Evolutionary conservation across 345 rosid species (phyloP), one percentile per base, ranked within the genome.

Genomic region (Citrus mangshanensis): DNA sequence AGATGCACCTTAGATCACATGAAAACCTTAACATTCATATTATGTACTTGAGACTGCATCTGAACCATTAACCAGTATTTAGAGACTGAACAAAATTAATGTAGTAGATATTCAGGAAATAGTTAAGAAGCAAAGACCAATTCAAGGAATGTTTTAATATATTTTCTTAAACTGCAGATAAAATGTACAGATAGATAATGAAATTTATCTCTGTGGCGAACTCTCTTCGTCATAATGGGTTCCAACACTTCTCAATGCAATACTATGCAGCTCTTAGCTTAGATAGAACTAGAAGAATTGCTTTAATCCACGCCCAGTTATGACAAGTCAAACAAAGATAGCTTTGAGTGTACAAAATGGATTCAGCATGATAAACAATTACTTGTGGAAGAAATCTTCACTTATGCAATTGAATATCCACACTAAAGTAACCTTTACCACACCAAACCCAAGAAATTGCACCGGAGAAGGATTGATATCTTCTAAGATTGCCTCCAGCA

Each of bases 401-500:
- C 9, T 40, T 40, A 77, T 58, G 18, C 60, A 59, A 59, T 42
- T 46, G 21, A 42, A 40, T 14, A 51, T 51, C 56, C 19, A 25
- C 22, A 60, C 30, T 40, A 21, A 79, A 69, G 69, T 70, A 56
- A 68, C 40, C 96, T 85, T n/a, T 90, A 95, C 97, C 98, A 84
- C 90, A 77, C 92, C 87, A 79, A 77, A 90, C 72, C 95, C 91
- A 79, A 87, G 80, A 77, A 89, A 55, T 89, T 92, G 96, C 82
- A 89, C 46, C 7, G 93, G 95, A 72, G 97, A 87, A 83, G 97
- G 95, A 61, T 89, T 89, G 79, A 95, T 71, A 28, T 89, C 94
- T 84, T 91, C 92, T 62, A 95, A 85, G 76, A 95, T 93, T 73
- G 99, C 99, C 87, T 90, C n/a, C 97, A 74, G 94, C 97, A 77